phyloP scores from a whole-genome alignment of 2,329 filamentous ascomycete species.

The Cyanodermella asteris region DNA sequence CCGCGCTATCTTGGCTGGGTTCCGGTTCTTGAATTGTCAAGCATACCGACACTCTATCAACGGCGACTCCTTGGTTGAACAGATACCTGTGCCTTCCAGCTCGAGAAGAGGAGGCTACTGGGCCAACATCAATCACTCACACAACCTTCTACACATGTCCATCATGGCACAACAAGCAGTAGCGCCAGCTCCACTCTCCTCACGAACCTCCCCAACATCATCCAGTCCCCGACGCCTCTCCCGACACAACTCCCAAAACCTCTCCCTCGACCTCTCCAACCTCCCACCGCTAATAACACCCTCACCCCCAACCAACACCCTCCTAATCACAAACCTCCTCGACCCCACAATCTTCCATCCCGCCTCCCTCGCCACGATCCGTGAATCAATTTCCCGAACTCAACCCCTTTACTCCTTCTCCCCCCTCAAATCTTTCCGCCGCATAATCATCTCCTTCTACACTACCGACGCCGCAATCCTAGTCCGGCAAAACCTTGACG shows the following conservation, averaged over 20 bases:
- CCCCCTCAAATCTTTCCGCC: conserved; percentile 26
- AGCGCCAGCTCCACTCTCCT: no score
- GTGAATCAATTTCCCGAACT: conserved; percentile 17
- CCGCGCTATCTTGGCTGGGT: no score
- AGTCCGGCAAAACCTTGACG: conserved; percentile 22
- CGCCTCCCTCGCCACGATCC: conserved; percentile 19
- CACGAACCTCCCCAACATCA: no score
- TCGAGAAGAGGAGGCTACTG: no score
- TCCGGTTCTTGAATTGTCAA: no score
- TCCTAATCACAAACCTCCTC: conserved; percentile 26
- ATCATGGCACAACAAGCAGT: no score
- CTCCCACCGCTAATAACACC: conserved; percentile 23
- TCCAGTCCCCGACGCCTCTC: conserved; percentile 7
- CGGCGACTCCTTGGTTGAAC: no score
- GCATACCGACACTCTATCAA: no score
- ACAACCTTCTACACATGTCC: no score
- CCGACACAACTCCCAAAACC: no score
- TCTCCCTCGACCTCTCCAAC: conserved; percentile 24
- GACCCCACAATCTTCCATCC: conserved; percentile 25
- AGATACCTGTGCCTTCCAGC: no score
- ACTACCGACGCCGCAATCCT: conserved; percentile 19
- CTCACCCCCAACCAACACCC: conserved; percentile 26
- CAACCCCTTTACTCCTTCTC: conserved; percentile 28
- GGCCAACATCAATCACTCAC: no score
- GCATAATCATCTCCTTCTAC: conserved; percentile 28